These are phyloP conservation scores for Cymbopogon citratus DNA, from an alignment of 176 grass and related monocot genomes.

Conservation along the genomic window DNA sequence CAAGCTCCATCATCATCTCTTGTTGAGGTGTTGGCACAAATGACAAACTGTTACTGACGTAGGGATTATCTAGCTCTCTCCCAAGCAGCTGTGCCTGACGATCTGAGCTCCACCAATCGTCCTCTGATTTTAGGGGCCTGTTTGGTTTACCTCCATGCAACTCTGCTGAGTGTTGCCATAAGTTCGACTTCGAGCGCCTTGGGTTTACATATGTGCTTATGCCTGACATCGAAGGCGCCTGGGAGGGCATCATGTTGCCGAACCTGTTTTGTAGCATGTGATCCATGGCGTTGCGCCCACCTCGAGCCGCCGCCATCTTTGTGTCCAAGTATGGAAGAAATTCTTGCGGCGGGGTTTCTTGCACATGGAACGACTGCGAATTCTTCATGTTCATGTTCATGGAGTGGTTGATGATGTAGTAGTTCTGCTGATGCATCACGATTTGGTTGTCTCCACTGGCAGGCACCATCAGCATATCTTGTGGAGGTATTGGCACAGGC, in stretches of 20 bases:
- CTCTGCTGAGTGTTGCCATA: not conserved
- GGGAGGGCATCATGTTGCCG: not conserved
- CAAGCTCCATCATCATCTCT: not conserved
- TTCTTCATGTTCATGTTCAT: not conserved
- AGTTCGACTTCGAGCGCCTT: too few species aligned
- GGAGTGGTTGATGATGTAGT: not conserved
- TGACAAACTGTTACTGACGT: not conserved
- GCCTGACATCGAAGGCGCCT: too few species aligned
- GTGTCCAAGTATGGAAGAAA: not conserved
- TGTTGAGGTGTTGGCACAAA: not conserved
- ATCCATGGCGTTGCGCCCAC: not conserved
- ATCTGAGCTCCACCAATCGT: not conserved
- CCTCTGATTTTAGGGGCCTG: not conserved
- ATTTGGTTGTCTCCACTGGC: not conserved
- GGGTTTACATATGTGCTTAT: too few species aligned
- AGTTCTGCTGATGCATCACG: not conserved
- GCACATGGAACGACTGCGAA: not conserved
- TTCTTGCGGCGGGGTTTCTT: not conserved
- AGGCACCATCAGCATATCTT: not conserved
- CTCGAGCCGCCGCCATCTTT: not conserved
- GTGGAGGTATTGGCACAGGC: not conserved
- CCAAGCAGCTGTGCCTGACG: not conserved
- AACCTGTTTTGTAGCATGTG: not conserved
- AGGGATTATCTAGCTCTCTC: not conserved
- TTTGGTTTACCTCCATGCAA: not conserved